Conservation (phyloP, 176 grass and related monocot species). For the Thinopyrum elongatum region DNA sequence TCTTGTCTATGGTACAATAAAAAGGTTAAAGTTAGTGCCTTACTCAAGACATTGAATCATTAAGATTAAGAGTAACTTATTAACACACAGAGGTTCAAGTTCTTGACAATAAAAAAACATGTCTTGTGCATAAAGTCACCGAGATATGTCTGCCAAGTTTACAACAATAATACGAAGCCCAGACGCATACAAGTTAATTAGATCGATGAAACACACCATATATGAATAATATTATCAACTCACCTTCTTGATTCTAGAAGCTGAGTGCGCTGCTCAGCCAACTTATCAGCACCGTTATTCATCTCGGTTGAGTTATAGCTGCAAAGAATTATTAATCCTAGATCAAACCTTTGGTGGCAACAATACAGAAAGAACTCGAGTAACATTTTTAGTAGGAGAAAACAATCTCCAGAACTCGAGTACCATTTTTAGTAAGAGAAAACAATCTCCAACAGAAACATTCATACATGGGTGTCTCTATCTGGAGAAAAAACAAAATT, state of each 20-base stretch:
- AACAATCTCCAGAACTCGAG: background rate
- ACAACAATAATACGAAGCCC: background rate
- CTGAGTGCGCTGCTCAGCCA: slow-evolving; percentile 57
- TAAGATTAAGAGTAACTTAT: background rate
- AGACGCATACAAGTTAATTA: background rate
- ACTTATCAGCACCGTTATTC: slow-evolving; percentile 49
- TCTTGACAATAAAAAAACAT: slow-evolving; percentile 3
- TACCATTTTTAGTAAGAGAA: background rate
- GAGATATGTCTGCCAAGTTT: background rate
- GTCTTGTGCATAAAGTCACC: background rate
- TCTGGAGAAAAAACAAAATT: background rate
- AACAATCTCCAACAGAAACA: background rate
- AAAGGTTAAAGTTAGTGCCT: background rate
- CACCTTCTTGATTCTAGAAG: slow-evolving; percentile 62
- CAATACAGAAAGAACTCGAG: background rate
- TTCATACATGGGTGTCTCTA: background rate
- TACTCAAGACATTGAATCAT: background rate
- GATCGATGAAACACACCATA: background rate
- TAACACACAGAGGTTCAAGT: background rate
- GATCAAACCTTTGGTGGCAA: slow-evolving; percentile 19
- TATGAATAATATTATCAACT: background rate
- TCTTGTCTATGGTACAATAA: slow-evolving; percentile 59
- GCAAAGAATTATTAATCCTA: slow-evolving; percentile 25
- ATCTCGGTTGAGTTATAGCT: slow-evolving; percentile 76
- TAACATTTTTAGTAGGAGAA: background rate